These are phyloP conservation scores for Macrolepiota fuliginosa DNA, from an alignment of 768 basidiomycete species.

Conservation along the genomic window DNA sequence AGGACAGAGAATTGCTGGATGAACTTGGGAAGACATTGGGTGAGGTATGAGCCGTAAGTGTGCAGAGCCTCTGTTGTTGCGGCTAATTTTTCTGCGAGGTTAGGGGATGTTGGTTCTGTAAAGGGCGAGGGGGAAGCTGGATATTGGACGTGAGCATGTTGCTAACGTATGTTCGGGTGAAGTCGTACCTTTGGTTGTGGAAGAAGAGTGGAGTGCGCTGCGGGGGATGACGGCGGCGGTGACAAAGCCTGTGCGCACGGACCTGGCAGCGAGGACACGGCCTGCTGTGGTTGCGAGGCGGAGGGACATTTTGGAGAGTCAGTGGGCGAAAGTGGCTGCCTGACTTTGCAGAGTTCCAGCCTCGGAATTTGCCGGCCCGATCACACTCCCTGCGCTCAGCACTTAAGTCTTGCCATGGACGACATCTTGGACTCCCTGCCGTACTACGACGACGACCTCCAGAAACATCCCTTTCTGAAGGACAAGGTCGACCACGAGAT, in stretches of 20 bases:
- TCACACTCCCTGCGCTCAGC: conserved; percentile 7
- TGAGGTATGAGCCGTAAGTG: conserved; percentile 90
- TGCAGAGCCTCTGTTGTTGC: conserved; percentile 79
- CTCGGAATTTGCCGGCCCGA: conserved; percentile 34
- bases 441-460: conserved; percentile 93
- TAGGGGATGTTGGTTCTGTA: conserved; percentile 84
- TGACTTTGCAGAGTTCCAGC: conserved; percentile 12
- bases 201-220: conserved; percentile 43
- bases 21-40: conserved; percentile 92
- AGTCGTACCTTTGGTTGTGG: conserved; percentile 45
- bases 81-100: conserved; percentile 75
- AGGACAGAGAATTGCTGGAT: conserved; percentile 97
- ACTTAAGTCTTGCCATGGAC: conserved; percentile 4
- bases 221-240: conserved; percentile 19
- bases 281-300: conserved; percentile 41
- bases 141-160: conserved; percentile 12
- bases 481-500: conserved; percentile 78
- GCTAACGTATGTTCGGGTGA: neutral
- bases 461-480: conserved; percentile 66
- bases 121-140: conserved; percentile 77
- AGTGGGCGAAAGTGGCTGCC: conserved; percentile 12
- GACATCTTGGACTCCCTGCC: conserved; percentile 83
- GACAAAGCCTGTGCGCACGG: conserved; percentile 30
- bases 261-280: conserved; percentile 38
- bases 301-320: conserved; percentile 31